Evolutionary conservation across 2,329 filamentous ascomycete genomes (phyloP), one percentile per base, ranked within the genome.

Genomic region (Fusarium mexicanum): DNA sequence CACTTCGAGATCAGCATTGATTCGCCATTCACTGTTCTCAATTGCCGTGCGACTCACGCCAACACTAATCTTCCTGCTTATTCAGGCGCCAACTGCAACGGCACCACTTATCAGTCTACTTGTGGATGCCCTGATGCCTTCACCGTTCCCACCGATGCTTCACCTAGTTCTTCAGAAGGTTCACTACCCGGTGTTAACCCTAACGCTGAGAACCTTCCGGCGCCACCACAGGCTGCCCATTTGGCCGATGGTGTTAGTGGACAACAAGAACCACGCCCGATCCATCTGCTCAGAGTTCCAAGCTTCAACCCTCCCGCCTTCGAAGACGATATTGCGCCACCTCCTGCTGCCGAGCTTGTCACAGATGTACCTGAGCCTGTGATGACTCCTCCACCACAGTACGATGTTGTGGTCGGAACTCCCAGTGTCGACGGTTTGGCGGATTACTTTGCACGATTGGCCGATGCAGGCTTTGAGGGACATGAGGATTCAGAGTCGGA

Each of bases 1-100:
- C 95, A 98, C 80, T 98, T 97, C 76, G 95, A 98, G 82, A 98
- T 98, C 78, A 97, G 94, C 75, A 98, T 98, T 77, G 95, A 98
- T 83, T 98, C 95, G 4, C 95, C 95, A 2, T 96, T 98, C 80
- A 96, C 96, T 71, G 94, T 98, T 51, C 92, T 98, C 54, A 96
- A 95, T 71, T 98, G 95, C 84, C 93, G 93, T 71, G 95, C 95
- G n/a, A 97, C 94, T 2, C 93, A 96, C 80, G 92, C 94, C 57
- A 98, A 98, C 82, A 97, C 93, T 33, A 91, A 91, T 18, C 88
- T 98, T 17, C 95, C 95, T 1, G 93, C 93, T 22, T 98, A 98
- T 81, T 84, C 85, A 12, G 85, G 86, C 29, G 79, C 82, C 8
- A 91, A 90, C 14, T 88, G 84, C 64, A 75, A 85, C 85, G 62